Percentiles rank a stretch among this genome's conserved stretches.
Evolutionary conservation across 768 basidiomycete species (phyloP).

Genomic region (Terana coerulea): DNA sequence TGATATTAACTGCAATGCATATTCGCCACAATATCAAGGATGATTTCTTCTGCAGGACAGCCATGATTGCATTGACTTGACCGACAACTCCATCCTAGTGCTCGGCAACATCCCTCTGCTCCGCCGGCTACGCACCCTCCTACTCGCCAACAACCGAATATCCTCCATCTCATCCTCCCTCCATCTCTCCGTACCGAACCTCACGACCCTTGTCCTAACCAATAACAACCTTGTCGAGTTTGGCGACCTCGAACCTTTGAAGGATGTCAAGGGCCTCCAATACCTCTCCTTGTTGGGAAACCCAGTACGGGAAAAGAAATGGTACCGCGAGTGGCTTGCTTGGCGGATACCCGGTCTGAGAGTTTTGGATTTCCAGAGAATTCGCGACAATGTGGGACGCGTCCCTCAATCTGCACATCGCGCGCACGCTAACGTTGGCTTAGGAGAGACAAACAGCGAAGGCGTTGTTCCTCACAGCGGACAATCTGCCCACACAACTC

Average conservation of each 20-base stretch:
- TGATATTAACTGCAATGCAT: slow-evolving; percentile 12
- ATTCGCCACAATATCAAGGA: slow-evolving; percentile 11
- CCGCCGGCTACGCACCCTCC: slow-evolving; percentile 77
- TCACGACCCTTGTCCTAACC: slow-evolving; percentile 77
- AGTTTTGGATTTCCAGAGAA: slow-evolving; percentile 93
- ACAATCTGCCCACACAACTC: slow-evolving; percentile 72
- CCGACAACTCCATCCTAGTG: slow-evolving; percentile 81
- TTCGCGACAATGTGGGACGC: slow-evolving; percentile 79
- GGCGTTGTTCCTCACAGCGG: slow-evolving; percentile 76
- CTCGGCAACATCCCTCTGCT: slow-evolving; percentile 86
- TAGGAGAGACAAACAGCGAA: slow-evolving; percentile 80
- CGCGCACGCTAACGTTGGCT: slow-evolving; percentile 5
- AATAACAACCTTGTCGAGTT: slow-evolving; percentile 79
- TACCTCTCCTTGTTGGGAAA: slow-evolving; percentile 78
- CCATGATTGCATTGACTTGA: slow-evolving; percentile 91
- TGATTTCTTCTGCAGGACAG: slow-evolving; percentile 57
- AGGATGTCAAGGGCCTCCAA: slow-evolving; percentile 68
- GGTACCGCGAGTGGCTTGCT: slow-evolving; percentile 95
- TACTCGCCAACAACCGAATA: slow-evolving; percentile 90
- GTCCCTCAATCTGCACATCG: neutral
- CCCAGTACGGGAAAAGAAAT: slow-evolving; percentile 87
- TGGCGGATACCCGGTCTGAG: slow-evolving; percentile 83
- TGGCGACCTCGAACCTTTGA: slow-evolving; percentile 82
- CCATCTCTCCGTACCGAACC: slow-evolving; percentile 79
- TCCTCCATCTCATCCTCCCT: slow-evolving; percentile 78